Percentiles rank a stretch among this genome's conserved stretches.
Evolutionary conservation across 2,329 filamentous ascomycete species (phyloP).

Genomic region (Clonostachys sp.): DNA sequence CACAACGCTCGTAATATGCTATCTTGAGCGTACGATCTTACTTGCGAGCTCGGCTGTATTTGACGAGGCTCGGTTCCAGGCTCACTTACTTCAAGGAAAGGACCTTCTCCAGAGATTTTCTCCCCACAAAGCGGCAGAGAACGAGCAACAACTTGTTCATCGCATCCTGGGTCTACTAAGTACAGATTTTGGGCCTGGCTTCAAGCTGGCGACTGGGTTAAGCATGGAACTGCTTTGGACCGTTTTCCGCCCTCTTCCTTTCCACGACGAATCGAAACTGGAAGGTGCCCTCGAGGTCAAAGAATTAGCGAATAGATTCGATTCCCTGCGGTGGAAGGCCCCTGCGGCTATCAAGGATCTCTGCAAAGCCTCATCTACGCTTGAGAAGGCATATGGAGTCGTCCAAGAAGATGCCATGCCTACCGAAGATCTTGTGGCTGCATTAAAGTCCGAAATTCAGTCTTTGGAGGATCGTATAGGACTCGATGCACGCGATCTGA

Average conservation of each 20-base stretch:
- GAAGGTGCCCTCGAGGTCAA: slow-evolving; percentile 46
- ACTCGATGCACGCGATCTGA: slow-evolving; percentile 29
- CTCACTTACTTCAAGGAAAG: slow-evolving; percentile 48
- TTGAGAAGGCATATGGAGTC: slow-evolving; percentile 52
- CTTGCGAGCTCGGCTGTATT: slow-evolving; percentile 41
- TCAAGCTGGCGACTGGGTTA: slow-evolving; percentile 69
- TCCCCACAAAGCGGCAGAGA: too few species aligned
- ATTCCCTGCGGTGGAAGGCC: slow-evolving; percentile 55
- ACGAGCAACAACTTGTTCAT: neutral
- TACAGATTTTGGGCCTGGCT: slow-evolving; percentile 61
- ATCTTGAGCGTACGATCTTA: slow-evolving; percentile 48
- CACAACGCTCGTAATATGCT: slow-evolving; percentile 38
- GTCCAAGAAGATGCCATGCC: slow-evolving; percentile 36
- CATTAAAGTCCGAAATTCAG: slow-evolving; percentile 45
- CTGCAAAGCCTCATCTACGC: slow-evolving; percentile 45
- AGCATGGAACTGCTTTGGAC: slow-evolving; percentile 81
- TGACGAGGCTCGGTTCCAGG: slow-evolving; percentile 61
- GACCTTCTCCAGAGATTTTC: neutral
- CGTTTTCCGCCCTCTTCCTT: slow-evolving; percentile 58
- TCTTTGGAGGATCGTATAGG: slow-evolving; percentile 42
- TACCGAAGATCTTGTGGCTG: slow-evolving; percentile 40
- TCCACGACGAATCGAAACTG: slow-evolving; percentile 39
- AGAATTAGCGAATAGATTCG: slow-evolving; percentile 53
- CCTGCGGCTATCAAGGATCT: slow-evolving; percentile 46
- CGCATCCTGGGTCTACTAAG: slow-evolving; percentile 36